These are phyloP conservation scores for Cercospora sesami DNA, from an alignment of 2,329 filamentous ascomycete species.

Conservation along the genomic window DNA sequence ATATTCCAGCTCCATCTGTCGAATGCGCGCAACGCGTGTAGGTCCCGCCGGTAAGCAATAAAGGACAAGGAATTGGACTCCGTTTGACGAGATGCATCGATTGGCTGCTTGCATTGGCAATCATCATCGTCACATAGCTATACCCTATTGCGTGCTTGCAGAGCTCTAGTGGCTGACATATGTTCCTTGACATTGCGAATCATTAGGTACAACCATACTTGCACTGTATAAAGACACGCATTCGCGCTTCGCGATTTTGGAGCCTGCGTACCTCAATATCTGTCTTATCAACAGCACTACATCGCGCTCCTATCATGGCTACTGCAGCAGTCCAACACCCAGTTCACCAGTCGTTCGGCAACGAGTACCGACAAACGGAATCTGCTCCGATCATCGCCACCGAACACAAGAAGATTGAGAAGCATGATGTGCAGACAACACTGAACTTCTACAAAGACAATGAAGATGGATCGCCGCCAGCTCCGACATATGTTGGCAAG, in stretches of 20 bases:
- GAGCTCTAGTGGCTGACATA: constrained; percentile 21
- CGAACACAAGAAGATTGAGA: constrained; percentile 18
- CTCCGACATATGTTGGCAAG: constrained; percentile 28
- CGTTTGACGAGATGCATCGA: background rate
- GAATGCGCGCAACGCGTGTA: background rate
- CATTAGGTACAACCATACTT: background rate
- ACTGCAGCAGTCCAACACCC: constrained; percentile 26
- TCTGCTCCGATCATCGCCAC: constrained; percentile 10
- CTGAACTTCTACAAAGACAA: constrained; percentile 31
- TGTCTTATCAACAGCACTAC: background rate
- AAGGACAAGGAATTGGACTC: background rate
- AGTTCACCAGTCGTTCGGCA: constrained; percentile 15
- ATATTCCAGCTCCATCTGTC: background rate
- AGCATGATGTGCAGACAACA: constrained; percentile 27
- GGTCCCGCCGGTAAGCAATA: background rate
- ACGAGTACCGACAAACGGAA: constrained; percentile 11
- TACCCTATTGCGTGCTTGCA: constrained; percentile 21
- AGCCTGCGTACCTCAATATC: background rate
- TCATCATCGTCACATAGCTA: constrained; percentile 22
- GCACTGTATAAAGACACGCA: background rate
- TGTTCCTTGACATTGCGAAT: constrained; percentile 5
- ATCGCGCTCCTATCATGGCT: constrained; percentile 21
- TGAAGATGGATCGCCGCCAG: constrained; percentile 30
- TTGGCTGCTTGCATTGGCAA: constrained; percentile 20
- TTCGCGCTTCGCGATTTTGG: background rate